These are phyloP conservation scores for Lecanicillium sp. DNA, from an alignment of 2,329 filamentous ascomycete species.

Conservation along the genomic window DNA sequence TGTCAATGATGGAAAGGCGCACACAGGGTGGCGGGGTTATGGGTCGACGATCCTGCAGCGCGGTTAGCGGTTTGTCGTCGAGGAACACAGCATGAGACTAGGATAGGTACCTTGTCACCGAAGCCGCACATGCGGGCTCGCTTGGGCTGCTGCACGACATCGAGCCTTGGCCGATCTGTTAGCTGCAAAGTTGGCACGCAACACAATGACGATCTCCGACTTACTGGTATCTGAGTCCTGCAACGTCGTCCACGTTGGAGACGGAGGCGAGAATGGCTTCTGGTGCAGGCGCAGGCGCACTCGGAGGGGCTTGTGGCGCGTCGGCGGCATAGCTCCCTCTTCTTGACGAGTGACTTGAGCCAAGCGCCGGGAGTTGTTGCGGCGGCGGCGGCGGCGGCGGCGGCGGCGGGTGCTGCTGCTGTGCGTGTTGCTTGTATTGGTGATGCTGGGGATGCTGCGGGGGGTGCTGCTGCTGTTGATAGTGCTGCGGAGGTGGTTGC, in stretches of 20 bases:
- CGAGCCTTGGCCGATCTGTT: conserved; percentile 45
- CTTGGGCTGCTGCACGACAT: conserved; percentile 84
- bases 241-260: conserved; percentile 29
- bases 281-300: neutral
- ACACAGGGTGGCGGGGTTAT: conserved; percentile 96
- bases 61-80: neutral
- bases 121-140: conserved; percentile 98
- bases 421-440: too few relatives aligned
- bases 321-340: neutral
- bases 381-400: conserved; percentile 1
- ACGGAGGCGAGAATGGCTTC: conserved; percentile 21
- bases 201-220: conserved; percentile 17
- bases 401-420: neutral
- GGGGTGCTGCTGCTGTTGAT: neutral
- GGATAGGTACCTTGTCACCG: conserved; percentile 75
- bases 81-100: neutral
- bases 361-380: neutral
- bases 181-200: neutral
- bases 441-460: too few relatives aligned
- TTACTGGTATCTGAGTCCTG: conserved; percentile 31
- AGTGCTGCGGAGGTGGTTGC: too few relatives aligned
- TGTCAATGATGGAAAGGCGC: conserved; percentile 71
- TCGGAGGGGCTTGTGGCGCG: neutral
- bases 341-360: neutral
- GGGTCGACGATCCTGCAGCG: conserved; percentile 73